Conservation (phyloP, 202 grass and related monocot genomes). For the Dendrocalamus latiflorus region DNA sequence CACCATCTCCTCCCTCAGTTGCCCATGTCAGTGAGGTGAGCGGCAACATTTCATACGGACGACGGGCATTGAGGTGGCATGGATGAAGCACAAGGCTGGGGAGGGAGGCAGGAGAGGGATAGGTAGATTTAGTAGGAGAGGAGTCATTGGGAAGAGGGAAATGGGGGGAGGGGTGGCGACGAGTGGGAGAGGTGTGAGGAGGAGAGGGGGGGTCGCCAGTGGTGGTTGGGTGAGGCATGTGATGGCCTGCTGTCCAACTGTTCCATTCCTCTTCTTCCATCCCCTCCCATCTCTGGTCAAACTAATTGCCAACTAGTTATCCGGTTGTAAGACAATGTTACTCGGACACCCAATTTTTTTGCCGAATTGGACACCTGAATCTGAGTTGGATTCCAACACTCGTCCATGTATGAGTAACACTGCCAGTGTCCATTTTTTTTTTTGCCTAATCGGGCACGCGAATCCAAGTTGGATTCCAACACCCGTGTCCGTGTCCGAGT, state of each 20-base stretch:
- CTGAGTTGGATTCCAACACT: background rate
- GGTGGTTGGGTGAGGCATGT: background rate
- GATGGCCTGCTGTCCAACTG: background rate
- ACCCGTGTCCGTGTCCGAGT: background rate
- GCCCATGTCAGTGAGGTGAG: background rate
- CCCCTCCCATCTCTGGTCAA: background rate
- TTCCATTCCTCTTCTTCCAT: background rate
- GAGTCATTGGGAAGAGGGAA: background rate
- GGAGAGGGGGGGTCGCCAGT: background rate
- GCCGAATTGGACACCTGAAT: no score
- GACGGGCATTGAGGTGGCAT: background rate
- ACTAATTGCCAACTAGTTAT: background rate
- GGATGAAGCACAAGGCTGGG: background rate
- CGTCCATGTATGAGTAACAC: no score
- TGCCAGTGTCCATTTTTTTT: background rate
- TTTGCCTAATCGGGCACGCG: background rate
- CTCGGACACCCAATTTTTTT: background rate
- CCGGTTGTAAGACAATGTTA: background rate
- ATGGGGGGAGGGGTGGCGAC: background rate
- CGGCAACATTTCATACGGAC: background rate
- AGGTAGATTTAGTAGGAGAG: no score
- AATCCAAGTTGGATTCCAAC: background rate
- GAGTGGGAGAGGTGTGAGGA: background rate
- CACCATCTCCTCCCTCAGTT: background rate
- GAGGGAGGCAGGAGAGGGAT: background rate